phyloP scores from a whole-genome alignment of 2,329 filamentous ascomycete genomes.

The Fusarium piperis region DNA sequence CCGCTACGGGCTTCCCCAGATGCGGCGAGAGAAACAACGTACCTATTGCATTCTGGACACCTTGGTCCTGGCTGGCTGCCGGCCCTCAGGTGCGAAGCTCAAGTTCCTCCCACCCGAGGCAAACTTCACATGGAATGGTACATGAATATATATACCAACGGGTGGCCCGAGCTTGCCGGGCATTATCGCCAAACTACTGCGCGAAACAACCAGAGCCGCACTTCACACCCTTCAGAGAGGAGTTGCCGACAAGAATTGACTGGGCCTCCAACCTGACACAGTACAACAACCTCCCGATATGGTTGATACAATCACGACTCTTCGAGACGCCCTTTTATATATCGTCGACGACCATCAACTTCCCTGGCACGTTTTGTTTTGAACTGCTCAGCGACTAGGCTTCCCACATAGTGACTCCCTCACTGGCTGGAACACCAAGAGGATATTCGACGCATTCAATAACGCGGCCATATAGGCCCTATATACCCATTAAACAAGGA shows the following conservation, averaged over 20 bases:
- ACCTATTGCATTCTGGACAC: background rate
- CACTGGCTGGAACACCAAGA: background rate
- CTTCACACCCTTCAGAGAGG: background rate
- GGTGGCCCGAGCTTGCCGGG: background rate
- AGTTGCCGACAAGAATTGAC: too few relatives aligned
- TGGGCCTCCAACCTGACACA: background rate
- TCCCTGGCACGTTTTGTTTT: background rate
- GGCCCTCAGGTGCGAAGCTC: background rate
- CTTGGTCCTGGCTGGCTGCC: background rate
- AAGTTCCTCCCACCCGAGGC: background rate
- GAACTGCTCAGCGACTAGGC: background rate
- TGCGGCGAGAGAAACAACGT: background rate
- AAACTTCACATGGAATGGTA: background rate
- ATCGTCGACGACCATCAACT: background rate
- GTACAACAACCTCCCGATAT: background rate
- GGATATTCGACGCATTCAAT: background rate
- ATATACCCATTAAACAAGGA: background rate
- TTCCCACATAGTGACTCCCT: background rate
- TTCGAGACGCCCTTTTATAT: background rate
- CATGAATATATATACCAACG: background rate
- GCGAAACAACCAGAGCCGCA: background rate
- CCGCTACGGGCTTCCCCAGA: background rate
- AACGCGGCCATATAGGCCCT: background rate
- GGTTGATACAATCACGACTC: background rate
- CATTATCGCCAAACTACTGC: background rate